Conservation (phyloP, 2,329 filamentous ascomycete species). For the Colletotrichum sp. region DNA sequence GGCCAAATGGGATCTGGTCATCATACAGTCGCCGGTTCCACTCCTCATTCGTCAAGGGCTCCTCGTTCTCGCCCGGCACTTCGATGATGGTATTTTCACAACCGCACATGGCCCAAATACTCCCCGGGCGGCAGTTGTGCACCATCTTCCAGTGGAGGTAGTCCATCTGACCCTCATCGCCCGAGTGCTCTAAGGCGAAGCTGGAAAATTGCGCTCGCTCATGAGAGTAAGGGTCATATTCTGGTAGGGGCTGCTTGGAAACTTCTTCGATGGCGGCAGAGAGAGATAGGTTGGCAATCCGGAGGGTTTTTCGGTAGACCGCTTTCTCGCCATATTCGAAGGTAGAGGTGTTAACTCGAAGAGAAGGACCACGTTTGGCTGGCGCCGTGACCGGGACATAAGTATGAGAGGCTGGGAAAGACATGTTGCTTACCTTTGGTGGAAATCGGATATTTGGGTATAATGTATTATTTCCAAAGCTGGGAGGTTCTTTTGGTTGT, state of each 20-base stretch:
- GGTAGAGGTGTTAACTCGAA: background rate
- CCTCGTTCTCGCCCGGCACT: background rate
- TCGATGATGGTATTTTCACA: background rate
- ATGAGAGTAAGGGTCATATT: background rate
- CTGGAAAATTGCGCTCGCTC: background rate
- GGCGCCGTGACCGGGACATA: background rate
- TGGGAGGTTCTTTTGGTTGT: background rate
- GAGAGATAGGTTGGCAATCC: background rate
- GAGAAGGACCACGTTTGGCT: background rate
- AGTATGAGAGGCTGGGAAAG: background rate
- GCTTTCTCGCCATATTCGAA: background rate
- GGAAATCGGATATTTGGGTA: background rate
- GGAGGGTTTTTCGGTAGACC: background rate
- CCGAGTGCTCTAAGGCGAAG: background rate
- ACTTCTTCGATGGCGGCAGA: background rate
- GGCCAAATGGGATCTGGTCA: background rate
- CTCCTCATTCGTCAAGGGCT: background rate
- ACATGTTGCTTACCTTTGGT: background rate
- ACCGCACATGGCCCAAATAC: background rate
- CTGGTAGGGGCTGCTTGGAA: background rate
- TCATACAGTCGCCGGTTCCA: background rate
- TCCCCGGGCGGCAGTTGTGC: background rate
- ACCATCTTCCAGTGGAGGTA: slow-evolving; percentile 2
- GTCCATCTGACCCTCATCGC: background rate
- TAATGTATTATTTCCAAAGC: background rate